Percentiles rank a stretch among this genome's conserved stretches.
phyloP scores from a whole-genome alignment of 176 grass and related monocot genomes.

The Alopecurus myosuroides region DNA sequence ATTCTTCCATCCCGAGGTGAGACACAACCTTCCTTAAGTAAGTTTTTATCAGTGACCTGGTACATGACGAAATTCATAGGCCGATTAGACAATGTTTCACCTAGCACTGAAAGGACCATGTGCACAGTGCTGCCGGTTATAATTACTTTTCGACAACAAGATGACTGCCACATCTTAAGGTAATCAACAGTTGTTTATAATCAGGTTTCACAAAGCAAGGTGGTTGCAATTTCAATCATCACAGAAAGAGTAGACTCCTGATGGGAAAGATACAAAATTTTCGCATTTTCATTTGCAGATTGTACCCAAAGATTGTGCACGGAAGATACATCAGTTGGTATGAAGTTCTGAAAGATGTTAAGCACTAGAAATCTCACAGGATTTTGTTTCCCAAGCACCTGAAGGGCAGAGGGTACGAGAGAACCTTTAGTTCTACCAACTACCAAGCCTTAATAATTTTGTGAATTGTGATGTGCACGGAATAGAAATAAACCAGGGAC shows the following conservation, averaged over 20 bases:
- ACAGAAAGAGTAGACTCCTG: background rate
- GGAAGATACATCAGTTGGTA: background rate
- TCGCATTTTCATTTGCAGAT: background rate
- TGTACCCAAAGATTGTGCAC: slow-evolving; percentile 1
- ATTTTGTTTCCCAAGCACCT: background rate
- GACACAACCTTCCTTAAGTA: slow-evolving; percentile 53
- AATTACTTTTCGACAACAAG: background rate
- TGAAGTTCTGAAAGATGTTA: background rate
- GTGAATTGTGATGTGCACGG: background rate
- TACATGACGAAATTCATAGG: slow-evolving; percentile 36
- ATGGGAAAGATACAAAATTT: background rate
- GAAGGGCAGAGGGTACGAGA: background rate
- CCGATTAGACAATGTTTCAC: slow-evolving; percentile 4
- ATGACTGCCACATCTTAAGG: background rate
- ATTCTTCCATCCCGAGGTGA: slow-evolving; percentile 70
- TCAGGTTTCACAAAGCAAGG: background rate
- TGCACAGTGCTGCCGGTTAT: background rate
- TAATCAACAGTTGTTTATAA: background rate
- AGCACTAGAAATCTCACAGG: background rate
- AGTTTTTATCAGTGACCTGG: slow-evolving; percentile 84
- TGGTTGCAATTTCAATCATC: background rate
- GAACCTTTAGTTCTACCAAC: background rate
- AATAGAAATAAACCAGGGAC: background rate
- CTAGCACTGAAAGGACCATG: slow-evolving; percentile 4
- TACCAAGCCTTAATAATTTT: background rate